Percentiles rank a stretch among this genome's conserved stretches.
These are phyloP conservation scores for Cercospora nicotianae DNA, from an alignment of 2,329 filamentous ascomycete genomes.

Conservation along the genomic window DNA sequence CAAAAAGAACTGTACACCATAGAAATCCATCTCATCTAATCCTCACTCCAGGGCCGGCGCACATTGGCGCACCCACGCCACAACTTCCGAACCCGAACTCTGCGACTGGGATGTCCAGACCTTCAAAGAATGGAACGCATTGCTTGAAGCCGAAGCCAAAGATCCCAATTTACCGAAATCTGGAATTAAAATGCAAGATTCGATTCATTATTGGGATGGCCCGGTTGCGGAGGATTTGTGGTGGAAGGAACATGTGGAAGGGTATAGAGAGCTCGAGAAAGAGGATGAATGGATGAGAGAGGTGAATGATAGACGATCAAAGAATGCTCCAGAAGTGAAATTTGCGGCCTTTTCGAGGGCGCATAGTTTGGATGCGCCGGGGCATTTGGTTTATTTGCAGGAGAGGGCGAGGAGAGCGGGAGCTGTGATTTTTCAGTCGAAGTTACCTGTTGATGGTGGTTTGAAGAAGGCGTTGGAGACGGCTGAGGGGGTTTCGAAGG, in stretches of 20 bases:
- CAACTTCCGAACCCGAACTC: conserved; percentile 36
- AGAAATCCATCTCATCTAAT: neutral
- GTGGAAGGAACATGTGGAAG: conserved; percentile 42
- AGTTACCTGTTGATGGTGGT: conserved; percentile 34
- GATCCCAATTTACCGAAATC: conserved; percentile 26
- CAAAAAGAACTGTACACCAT: neutral
- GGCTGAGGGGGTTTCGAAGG: conserved; percentile 29
- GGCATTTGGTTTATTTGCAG: conserved; percentile 43
- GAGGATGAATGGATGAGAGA: conserved; percentile 21
- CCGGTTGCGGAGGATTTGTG: conserved; percentile 37
- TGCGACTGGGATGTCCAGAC: conserved; percentile 48
- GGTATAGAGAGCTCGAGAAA: conserved; percentile 34
- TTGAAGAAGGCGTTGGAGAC: conserved; percentile 34
- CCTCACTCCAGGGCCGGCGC: conserved; percentile 46
- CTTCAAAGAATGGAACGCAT: conserved; percentile 44
- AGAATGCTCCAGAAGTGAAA: conserved; percentile 26
- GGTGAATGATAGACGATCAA: conserved; percentile 30
- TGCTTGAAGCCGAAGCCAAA: conserved; percentile 36
- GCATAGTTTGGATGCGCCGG: conserved; percentile 42
- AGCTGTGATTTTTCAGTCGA: conserved; percentile 33
- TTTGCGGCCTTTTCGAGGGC: conserved; percentile 38
- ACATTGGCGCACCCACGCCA: conserved; percentile 50
- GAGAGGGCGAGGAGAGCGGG: conserved; percentile 32
- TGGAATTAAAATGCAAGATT: conserved; percentile 33
- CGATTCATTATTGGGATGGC: conserved; percentile 36